A percentile compares a stretch with the other conserved stretches of the same genome.
Evolutionary conservation across 441 rosid species (phyloP).

Genomic region (Lepidium campestre): DNA sequence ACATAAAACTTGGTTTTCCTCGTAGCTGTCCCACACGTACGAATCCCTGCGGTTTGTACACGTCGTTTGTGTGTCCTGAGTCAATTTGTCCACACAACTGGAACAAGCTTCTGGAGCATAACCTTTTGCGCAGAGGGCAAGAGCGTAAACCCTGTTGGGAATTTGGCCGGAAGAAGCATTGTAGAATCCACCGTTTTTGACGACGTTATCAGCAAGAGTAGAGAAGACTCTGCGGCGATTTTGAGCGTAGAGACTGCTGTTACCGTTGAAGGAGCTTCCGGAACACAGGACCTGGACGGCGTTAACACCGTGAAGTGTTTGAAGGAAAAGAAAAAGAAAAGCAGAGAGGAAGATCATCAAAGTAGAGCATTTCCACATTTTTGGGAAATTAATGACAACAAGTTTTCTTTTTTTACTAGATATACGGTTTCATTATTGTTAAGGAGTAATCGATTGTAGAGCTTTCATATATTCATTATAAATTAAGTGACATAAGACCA

Average conservation of each 20-base stretch:
- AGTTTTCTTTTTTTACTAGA: too few relatives aligned
- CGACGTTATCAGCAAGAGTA: constrained; percentile 21
- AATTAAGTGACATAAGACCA: too few relatives aligned
- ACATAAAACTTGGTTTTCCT: neutral
- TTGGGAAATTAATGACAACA: too few relatives aligned
- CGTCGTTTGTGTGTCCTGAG: neutral
- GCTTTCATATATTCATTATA: too few relatives aligned
- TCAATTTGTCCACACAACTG: neutral
- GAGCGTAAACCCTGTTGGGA: constrained; percentile 15
- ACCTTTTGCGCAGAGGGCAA: constrained; percentile 20
- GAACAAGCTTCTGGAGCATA: neutral
- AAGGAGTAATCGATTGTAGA: too few relatives aligned
- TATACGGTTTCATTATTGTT: too few relatives aligned
- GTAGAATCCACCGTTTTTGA: constrained; percentile 13
- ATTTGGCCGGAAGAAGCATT: constrained; percentile 14
- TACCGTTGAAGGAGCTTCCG: neutral
- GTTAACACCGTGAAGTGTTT: neutral
- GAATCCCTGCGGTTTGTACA: constrained; percentile 12
- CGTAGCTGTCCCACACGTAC: neutral
- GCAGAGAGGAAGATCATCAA: neutral
- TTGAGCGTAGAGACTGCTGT: neutral
- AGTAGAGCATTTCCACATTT: neutral
- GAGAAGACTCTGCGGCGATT: neutral
- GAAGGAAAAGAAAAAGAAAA: neutral
- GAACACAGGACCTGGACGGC: neutral